These are phyloP conservation scores for Saccharomyces eubayanus DNA, from an alignment of 805 yeast species.

Conservation along the genomic window DNA sequence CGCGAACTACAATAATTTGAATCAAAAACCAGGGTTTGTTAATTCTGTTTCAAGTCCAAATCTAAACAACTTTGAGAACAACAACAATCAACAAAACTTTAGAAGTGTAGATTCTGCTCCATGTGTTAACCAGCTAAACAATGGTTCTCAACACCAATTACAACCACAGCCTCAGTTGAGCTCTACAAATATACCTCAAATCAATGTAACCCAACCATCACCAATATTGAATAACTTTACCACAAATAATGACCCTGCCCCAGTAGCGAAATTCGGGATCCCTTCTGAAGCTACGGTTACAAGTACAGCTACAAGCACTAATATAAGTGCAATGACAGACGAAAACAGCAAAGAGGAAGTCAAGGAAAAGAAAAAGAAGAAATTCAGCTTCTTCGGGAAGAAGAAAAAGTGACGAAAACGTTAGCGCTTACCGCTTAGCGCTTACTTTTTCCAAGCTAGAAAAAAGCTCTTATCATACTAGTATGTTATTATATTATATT, in stretches of 20 bases:
- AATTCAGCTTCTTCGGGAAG: constrained; percentile 22
- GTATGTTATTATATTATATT: background rate
- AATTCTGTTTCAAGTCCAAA: background rate
- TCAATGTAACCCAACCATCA: background rate
- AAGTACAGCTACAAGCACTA: background rate
- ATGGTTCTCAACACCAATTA: background rate
- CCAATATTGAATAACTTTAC: background rate
- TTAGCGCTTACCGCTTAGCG: background rate
- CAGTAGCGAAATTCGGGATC: background rate
- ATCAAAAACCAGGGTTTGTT: background rate
- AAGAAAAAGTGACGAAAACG: constrained; percentile 13
- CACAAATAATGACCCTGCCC: background rate
- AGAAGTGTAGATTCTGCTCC: background rate
- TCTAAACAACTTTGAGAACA: background rate
- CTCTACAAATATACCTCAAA: background rate
- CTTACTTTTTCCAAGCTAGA: background rate
- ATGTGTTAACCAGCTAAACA: background rate
- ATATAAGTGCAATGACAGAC: background rate
- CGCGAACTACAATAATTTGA: background rate
- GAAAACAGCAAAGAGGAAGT: constrained; percentile 4
- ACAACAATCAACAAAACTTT: background rate
- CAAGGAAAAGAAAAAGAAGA: constrained; percentile 23
- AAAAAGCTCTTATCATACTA: background rate
- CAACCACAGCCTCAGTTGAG: background rate
- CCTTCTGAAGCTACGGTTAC: background rate